These are phyloP conservation scores for Trichaptum fuscoviolaceum DNA, from an alignment of 768 basidiomycete species.

Conservation along the genomic window DNA sequence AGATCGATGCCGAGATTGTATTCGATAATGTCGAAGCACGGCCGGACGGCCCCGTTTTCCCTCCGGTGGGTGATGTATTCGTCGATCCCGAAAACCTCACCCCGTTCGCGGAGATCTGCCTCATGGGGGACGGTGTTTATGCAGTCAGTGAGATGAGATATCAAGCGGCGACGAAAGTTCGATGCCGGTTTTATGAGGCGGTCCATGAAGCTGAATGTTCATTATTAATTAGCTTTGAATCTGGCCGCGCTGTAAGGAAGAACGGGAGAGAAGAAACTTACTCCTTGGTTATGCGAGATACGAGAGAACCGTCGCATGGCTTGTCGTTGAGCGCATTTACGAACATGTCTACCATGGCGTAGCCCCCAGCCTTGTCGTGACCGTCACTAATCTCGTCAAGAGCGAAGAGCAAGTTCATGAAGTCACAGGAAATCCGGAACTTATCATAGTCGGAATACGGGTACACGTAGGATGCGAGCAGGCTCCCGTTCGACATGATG, in stretches of 20 bases:
- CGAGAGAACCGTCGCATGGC: constrained; percentile 44
- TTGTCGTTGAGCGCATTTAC: constrained; percentile 47
- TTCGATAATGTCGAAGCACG: constrained; percentile 23
- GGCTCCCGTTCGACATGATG: constrained; percentile 48
- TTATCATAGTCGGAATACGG: constrained; percentile 11
- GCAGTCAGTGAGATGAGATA: constrained; percentile 11
- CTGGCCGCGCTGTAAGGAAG: constrained; percentile 1
- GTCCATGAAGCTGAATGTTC: constrained; percentile 41
- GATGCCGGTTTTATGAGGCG: constrained; percentile 43
- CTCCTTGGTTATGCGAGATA: constrained; percentile 60
- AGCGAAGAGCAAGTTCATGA: constrained; percentile 13
- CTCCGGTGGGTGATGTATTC: constrained; percentile 20
- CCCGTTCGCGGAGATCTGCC: constrained; percentile 17
- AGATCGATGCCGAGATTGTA: constrained; percentile 21
- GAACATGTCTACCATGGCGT: constrained; percentile 46
- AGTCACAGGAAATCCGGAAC: constrained; percentile 13
- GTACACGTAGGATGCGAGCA: constrained; percentile 13
- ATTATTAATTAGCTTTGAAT: neutral
- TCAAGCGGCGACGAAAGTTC: constrained; percentile 17
- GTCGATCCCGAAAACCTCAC: constrained; percentile 18
- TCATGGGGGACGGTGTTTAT: constrained; percentile 9
- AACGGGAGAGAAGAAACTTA: constrained; percentile 28
- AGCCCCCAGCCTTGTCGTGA: constrained; percentile 14
- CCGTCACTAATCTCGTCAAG: constrained; percentile 17
- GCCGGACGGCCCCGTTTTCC: constrained; percentile 21